A percentile compares a stretch with the other conserved stretches of the same genome.
phyloP scores from a whole-genome alignment of 768 basidiomycete species.

The Tricholoma terreum region DNA sequence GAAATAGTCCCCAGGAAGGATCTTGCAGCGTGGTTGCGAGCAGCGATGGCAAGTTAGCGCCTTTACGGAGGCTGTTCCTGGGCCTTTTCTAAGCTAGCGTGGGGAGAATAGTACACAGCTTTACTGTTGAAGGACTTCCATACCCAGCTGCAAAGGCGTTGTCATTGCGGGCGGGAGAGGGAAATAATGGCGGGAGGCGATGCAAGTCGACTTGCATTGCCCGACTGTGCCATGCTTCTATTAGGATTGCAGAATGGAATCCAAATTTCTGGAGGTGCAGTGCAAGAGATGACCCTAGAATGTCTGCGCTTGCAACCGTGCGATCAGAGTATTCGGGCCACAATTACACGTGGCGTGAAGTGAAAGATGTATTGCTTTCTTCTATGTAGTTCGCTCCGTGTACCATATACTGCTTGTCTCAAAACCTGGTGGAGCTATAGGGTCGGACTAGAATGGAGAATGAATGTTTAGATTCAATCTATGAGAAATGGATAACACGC shows the following conservation, averaged over 20 bases:
- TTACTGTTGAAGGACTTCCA: background rate
- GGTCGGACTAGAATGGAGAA: slow-evolving; percentile 49
- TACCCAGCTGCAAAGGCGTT: background rate
- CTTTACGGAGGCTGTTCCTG: background rate
- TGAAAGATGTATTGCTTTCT: background rate
- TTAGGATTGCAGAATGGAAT: too few relatives aligned
- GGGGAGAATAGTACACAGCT: too few relatives aligned
- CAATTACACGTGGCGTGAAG: background rate
- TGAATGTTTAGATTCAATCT: background rate
- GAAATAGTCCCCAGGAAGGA: slow-evolving; percentile 11
- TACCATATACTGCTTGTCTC: slow-evolving; percentile 74
- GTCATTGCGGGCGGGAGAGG: background rate
- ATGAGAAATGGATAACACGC: slow-evolving; percentile 27
- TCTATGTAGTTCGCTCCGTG: slow-evolving; percentile 50
- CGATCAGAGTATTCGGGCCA: background rate
- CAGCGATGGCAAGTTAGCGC: slow-evolving; percentile 4
- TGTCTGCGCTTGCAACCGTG: background rate
- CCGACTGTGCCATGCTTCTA: background rate
- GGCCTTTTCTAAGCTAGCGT: background rate
- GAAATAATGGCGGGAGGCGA: background rate
- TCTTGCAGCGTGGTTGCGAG: slow-evolving; percentile 18
- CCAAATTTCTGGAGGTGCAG: too few relatives aligned
- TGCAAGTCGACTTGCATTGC: background rate
- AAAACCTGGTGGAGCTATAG: slow-evolving; percentile 65
- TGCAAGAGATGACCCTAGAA: background rate